These are phyloP conservation scores for Scenedesmus sp. DNA, from an alignment of 163 green algal species.

Conservation along the genomic window DNA sequence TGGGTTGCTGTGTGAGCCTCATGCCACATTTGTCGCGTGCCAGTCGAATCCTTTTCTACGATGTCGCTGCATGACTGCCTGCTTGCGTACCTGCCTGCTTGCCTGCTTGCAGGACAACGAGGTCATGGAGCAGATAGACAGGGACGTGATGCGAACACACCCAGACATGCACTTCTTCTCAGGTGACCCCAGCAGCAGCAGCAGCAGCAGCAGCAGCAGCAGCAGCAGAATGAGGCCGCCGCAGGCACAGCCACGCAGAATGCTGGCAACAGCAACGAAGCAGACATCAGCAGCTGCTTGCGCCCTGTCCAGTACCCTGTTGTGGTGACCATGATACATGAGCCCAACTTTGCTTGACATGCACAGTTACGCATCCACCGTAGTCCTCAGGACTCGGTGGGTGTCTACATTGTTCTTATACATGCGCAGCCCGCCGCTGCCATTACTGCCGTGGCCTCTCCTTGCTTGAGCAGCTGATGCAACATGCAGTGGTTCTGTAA, in stretches of 20 bases:
- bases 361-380: no score
- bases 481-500: no score
- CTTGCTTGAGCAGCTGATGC: no score
- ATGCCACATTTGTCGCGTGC: neutral
- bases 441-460: no score
- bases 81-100: neutral
- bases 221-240: no score
- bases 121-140: constrained; percentile 92
- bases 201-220: neutral
- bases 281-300: neutral
- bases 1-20: neutral
- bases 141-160: constrained; percentile 96
- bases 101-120: constrained; percentile 79
- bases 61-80: neutral
- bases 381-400: no score
- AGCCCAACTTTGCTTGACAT: no score
- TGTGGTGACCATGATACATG: no score
- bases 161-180: constrained; percentile 98
- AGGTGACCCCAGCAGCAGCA: constrained; percentile 50
- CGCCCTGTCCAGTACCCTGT: no score
- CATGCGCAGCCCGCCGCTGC: no score
- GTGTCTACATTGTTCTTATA: no score
- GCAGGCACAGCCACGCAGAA: neutral
- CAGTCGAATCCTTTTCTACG: neutral
- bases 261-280: neutral